A percentile compares a stretch with the other conserved stretches of the same genome.
Evolutionary conservation across 2,329 filamentous ascomycete genomes (phyloP).

Genomic region (Thyridium curvatum): DNA sequence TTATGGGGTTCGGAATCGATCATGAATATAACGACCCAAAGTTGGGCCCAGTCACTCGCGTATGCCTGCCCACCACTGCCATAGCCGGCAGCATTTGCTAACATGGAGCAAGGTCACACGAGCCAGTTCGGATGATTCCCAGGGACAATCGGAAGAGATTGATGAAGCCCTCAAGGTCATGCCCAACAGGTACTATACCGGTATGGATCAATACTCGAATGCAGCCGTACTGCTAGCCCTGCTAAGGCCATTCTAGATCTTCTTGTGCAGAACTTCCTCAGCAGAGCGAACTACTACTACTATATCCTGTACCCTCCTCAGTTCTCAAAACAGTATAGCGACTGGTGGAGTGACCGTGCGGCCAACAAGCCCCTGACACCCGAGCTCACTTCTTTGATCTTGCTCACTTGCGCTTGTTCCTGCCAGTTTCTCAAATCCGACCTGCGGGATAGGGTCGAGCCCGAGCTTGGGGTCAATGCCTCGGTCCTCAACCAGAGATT

Average conservation of each 20-base stretch:
- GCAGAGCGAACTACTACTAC: slow-evolving; percentile 36
- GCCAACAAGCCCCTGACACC: slow-evolving; percentile 25
- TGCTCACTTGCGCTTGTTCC: slow-evolving; percentile 38
- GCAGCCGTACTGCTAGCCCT: background rate
- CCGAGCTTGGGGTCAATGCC: slow-evolving; percentile 31
- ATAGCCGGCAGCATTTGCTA: too few relatives aligned
- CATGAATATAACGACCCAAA: background rate
- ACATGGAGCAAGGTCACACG: too few relatives aligned
- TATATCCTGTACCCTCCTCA: slow-evolving; percentile 37
- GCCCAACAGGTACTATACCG: background rate
- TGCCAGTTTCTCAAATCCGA: slow-evolving; percentile 31
- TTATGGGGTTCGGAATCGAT: background rate
- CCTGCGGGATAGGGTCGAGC: slow-evolving; percentile 32
- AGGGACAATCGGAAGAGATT: background rate
- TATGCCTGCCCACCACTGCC: too few relatives aligned
- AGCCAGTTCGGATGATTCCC: background rate
- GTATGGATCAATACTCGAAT: background rate
- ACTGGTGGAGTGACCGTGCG: slow-evolving; percentile 35
- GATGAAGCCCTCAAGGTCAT: background rate
- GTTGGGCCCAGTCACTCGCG: background rate
- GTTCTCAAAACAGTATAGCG: slow-evolving; percentile 34
- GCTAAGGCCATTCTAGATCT: slow-evolving; percentile 24
- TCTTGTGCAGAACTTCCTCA: slow-evolving; percentile 38
- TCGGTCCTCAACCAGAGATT: slow-evolving; percentile 31
- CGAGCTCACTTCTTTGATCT: slow-evolving; percentile 38